phyloP scores from a whole-genome alignment of 768 basidiomycete genomes.

The Mycena polygramma region DNA sequence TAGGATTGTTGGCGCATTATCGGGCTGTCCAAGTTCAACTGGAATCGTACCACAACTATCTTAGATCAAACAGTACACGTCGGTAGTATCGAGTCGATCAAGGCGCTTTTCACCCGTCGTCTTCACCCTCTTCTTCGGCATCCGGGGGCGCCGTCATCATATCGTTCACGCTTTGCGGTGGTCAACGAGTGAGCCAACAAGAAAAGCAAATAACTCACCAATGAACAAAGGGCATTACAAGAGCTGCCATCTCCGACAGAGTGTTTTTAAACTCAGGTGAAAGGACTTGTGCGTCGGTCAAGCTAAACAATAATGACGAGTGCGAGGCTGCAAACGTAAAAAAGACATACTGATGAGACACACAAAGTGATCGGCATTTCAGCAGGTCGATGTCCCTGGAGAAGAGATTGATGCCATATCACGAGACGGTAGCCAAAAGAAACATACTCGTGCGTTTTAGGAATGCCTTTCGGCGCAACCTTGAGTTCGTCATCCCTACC shows the following conservation, averaged over 20 bases:
- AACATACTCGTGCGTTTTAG: conserved; percentile 80
- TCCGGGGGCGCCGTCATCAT: conserved; percentile 70
- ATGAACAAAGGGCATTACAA: conserved; percentile 84
- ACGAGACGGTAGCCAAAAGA: conserved; percentile 10
- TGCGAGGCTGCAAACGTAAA: conserved; percentile 5
- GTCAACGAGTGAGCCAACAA: conserved; percentile 18
- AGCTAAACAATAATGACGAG: conserved; percentile 60
- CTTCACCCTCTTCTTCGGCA: conserved; percentile 45
- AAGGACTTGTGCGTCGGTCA: conserved; percentile 82
- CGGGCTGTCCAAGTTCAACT: not conserved
- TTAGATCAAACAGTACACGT: conserved; percentile 2
- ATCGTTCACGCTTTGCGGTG: conserved; percentile 71
- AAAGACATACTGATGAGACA: conserved; percentile 67
- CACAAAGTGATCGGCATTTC: conserved; percentile 84
- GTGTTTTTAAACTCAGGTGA: conserved; percentile 73
- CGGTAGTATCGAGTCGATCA: not conserved
- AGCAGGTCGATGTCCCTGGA: conserved; percentile 91
- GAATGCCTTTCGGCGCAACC: conserved; percentile 90
- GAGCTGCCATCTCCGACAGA: conserved; percentile 64
- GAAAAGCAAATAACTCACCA: conserved; percentile 59
- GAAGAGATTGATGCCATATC: conserved; percentile 2
- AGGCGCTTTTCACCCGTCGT: conserved; percentile 33
- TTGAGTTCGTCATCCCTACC: conserved; percentile 91
- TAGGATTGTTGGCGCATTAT: not conserved
- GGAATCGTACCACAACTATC: conserved; percentile 18